Base-by-base conservation (phyloP, 2,329 filamentous ascomycete species). In the Colletotrichum somersetense region DNA sequence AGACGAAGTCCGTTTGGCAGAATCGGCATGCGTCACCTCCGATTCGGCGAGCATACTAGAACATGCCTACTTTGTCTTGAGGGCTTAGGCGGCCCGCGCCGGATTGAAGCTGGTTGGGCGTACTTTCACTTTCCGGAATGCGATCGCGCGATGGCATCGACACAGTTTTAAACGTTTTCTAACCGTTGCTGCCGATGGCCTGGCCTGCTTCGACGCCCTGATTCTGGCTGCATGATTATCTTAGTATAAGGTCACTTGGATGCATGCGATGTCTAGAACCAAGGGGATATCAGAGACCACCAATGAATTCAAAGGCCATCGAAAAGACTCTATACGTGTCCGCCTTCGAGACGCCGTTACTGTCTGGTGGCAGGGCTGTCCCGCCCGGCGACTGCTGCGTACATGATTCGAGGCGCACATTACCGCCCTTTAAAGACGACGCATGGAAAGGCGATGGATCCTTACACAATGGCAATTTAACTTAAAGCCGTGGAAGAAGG, bases 401-500 rank as follows among this genome's bases (percentile, higher is more conserved):
- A 26, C 26, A 26, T 26, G 26, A 26, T 26, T 26, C 26, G 26
- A 26, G 26, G 26, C 26, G 26, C n/a, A n/a, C n/a, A n/a, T n/a
- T 26, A 3, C 26, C 26, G 26, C 26, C 26, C 26, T 26, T 26
- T 3, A 26, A 26, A n/a, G n/a, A 26, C 26, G 26, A 26, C 3
- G 26, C 26, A 26, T 26, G 26, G 26, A 26, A 26, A 26, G 26
- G 26, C n/a, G n/a, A n/a, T n/a, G 26, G 26, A 26, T 26, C 26
- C 26, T 26, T 26, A 26, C 26, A 26, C 50, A 74, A 58, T 52
- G 78, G 80, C n/a, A 61, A 56, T 14, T 75, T 62, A 61, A 74
- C 3, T 80, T 77, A 78, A 76, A 77, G 46, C 68, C 56, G 14
- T 77, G 77, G 33, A 67, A 76, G 56, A 75, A 77, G 40, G 68